Percentiles rank a stretch among this genome's conserved stretches.
Conservation (phyloP, 257 asterid genomes). For the Cinchona pubescens region DNA sequence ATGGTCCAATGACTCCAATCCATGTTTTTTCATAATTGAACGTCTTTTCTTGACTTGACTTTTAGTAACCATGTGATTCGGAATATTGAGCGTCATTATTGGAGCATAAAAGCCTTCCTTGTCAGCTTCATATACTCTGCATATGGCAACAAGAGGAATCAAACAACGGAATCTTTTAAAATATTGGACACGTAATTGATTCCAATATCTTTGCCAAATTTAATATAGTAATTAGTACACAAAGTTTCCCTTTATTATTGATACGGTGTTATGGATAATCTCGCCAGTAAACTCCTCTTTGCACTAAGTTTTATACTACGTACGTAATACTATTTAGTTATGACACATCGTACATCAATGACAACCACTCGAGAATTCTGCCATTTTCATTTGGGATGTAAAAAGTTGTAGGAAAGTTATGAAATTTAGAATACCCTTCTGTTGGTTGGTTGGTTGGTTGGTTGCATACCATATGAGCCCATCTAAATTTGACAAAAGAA, state of each 20-base stretch:
- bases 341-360: no score
- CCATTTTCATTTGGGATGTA: no score
- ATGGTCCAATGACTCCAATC: constrained; percentile 9
- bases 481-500: neutral
- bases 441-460: no score
- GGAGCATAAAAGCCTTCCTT: neutral
- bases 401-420: no score
- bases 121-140: neutral
- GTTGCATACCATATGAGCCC: neutral
- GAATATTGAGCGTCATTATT: neutral
- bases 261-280: neutral
- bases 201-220: neutral
- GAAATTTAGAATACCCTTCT: no score
- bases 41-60: constrained; percentile 5
- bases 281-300: no score
- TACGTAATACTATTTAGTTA: no score
- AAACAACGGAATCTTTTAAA: neutral
- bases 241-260: neutral
- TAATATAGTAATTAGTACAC: no score
- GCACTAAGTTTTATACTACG: no score
- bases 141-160: neutral
- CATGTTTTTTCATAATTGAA: neutral
- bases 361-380: no score
- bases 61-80: neutral
- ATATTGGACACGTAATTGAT: neutral